Evolutionary conservation across 2,329 filamentous ascomycete species (phyloP).

Genomic region (Fusarium xylarioides): DNA sequence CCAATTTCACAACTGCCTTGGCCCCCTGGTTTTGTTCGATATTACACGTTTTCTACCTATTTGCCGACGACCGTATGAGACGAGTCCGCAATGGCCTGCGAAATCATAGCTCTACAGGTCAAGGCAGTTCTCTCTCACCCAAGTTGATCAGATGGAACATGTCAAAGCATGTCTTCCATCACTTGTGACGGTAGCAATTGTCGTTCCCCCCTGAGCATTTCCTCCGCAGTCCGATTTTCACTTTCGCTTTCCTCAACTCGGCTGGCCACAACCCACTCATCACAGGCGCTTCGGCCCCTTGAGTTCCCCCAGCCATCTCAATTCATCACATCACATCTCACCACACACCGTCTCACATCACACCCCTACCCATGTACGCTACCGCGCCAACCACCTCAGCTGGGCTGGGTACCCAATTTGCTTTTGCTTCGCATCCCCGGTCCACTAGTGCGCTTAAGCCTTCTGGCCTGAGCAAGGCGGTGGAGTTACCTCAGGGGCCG

Average conservation of each 20-base stretch:
- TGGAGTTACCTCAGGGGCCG: conserved; percentile 40
- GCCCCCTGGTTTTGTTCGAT: background rate
- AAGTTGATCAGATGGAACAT: conserved; percentile 19
- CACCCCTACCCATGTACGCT: conserved; percentile 30
- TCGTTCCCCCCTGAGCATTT: conserved; percentile 28
- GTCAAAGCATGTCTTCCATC: conserved; percentile 4
- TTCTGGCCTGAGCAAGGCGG: conserved; percentile 40
- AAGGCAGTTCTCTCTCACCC: background rate
- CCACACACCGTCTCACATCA: conserved; percentile 23
- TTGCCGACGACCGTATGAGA: background rate
- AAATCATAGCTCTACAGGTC: background rate
- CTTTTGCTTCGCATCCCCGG: conserved; percentile 34
- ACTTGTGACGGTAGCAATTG: conserved; percentile 21
- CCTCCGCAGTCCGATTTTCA: conserved; percentile 2
- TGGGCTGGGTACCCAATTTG: conserved; percentile 40
- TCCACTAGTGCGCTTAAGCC: conserved; percentile 31
- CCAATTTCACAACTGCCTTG: conserved; percentile 18
- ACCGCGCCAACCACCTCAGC: conserved; percentile 33
- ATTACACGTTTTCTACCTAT: background rate
- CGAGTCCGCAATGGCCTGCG: background rate
- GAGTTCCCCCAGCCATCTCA: conserved; percentile 36
- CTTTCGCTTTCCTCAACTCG: conserved; percentile 23
- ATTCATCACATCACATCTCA: conserved; percentile 26
- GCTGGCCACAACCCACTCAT: conserved; percentile 32
- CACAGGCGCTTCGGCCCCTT: conserved; percentile 35